Evolutionary conservation across 2,329 filamentous ascomycete genomes (phyloP), one percentile per base, ranked within the genome.

Genomic region (Botrytis fabae): DNA sequence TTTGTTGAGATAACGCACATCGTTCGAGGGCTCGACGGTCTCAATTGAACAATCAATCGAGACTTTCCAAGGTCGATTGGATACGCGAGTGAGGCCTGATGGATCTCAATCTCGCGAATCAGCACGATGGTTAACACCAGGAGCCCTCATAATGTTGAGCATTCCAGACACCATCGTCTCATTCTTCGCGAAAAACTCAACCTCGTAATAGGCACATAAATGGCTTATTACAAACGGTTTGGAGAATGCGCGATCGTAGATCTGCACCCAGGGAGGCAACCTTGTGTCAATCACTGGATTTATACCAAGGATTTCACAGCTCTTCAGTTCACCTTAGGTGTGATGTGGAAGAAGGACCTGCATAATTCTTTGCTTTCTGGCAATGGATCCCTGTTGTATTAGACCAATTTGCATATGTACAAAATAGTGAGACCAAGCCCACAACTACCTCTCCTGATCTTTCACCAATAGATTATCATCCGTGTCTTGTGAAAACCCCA

Each of bases 401-500:
- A 60, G 64, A 70, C 57, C 38, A 57, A 63, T 70, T 44, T 70
- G 54, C 35, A 46, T 73, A 73, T 74, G 71, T 44, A 73, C 35
- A 46, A 38, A 69, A 69, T 64, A 71, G 66, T 75, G 72, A 74
- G 64, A 72, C 69, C 25, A 59, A 61, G 35, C 65, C 65, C n/a
- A 63, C 12, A 28, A 38, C 35, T 32, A 54, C 42, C 32, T 63
- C 42, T 54, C 42, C 62, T 69, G 57, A 40, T 59, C 22, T 22
- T 61, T 61, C 57, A 38, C 65, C 71, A 73, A 70, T 70, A 73
- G 59, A 70, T 60, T 54, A 60, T 70, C 16, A 54, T 44, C 35
- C 70, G 57, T 71, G 66, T 73, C 66, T 75, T 71, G 59, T 73
- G 57, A 25, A 61, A 73, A 75, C 69, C 71, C 73, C 73, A 71